These are phyloP conservation scores for Toxicodendron radicans DNA, from an alignment of 345 rosid species.

Conservation along the genomic window DNA sequence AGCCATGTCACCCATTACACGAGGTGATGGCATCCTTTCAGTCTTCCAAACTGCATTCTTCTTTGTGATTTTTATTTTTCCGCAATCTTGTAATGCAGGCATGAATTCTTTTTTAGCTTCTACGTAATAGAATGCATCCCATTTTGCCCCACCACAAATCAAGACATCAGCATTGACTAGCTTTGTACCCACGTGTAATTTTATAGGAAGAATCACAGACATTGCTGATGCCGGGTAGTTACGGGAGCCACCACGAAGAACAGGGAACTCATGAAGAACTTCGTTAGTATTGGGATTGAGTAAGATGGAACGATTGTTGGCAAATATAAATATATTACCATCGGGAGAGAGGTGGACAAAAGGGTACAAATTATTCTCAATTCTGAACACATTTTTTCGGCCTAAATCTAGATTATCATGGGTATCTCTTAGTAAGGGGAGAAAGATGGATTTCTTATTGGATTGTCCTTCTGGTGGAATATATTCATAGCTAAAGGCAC, in stretches of 20 bases:
- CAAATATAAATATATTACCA: constrained; percentile 24
- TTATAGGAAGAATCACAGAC: constrained; percentile 43
- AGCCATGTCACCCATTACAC: constrained; percentile 72
- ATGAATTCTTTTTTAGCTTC: constrained; percentile 25
- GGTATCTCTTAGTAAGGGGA: constrained; percentile 9
- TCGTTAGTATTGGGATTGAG: constrained; percentile 46
- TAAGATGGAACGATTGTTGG: constrained; percentile 44
- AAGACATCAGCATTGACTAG: constrained; percentile 48
- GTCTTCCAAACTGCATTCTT: constrained; percentile 52
- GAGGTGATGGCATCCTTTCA: constrained; percentile 59
- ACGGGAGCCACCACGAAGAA: constrained; percentile 33
- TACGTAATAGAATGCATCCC: constrained; percentile 42
- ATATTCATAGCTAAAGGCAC: constrained; percentile 66
- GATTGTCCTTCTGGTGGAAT: constrained; percentile 42
- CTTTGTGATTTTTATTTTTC: constrained; percentile 36
- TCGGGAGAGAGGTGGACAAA: constrained; percentile 33
- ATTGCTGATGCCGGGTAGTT: constrained; percentile 32
- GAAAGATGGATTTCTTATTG: background rate
- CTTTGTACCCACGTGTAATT: constrained; percentile 25
- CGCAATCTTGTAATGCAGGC: constrained; percentile 38
- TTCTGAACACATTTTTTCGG: background rate
- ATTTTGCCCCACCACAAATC: constrained; percentile 58
- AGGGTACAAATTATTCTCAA: constrained; percentile 16
- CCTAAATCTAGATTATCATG: background rate
- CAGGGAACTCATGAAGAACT: constrained; percentile 29